Evolutionary conservation across 75 land plant genomes (phyloP), one percentile per base, ranked within the genome.

Genomic region (Cupressus sempervirens): DNA sequence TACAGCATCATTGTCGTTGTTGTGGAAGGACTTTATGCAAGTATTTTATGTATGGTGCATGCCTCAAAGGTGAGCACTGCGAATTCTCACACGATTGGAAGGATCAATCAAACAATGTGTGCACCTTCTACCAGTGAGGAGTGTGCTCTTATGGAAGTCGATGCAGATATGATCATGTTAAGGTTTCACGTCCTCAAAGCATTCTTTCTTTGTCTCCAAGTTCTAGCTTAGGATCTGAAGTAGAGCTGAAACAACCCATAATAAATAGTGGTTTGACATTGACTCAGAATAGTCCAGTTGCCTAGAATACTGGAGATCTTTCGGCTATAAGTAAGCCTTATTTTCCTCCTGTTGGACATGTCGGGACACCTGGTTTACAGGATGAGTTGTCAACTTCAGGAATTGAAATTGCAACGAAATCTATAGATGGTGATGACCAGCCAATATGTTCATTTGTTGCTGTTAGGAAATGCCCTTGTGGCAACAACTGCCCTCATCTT

Each of bases 161-260:
- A 0, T 97, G 99, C 85, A 88, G 99, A 85, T 94, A 97, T 89
- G 95, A 97, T 30, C 99, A 97, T 92, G 97, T 97, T 58, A 94
- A 94, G 83, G 79, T 84, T 52, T 88, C 90, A 77, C 91, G 85
- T 34, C 80, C 84, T 13, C 36, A 83, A 68, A 40, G 15, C 48
- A 40, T 11, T 62, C 50, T 65, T 84, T 83, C 65, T 62, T 48
- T 83, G 43, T 34, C 58, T 20, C 46, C 76, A 48, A 46, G 45
- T 20, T 68, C 82, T 65, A 48, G 13, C 6, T 6, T 48, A 77
- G 86, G 85, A 76, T 81, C 89, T 79, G 35, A 32, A 45, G 52
- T n/a, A 40, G 81, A 45, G 46, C 81, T 12, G 45, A 79, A 43
- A 18, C 11, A 6, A 79, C n/a, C 50, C n/a, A n/a, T 32, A n/a